Evolutionary conservation across 176 grass and related monocot genomes (phyloP).

Genomic region (Ampelocalamus luodianensis): DNA sequence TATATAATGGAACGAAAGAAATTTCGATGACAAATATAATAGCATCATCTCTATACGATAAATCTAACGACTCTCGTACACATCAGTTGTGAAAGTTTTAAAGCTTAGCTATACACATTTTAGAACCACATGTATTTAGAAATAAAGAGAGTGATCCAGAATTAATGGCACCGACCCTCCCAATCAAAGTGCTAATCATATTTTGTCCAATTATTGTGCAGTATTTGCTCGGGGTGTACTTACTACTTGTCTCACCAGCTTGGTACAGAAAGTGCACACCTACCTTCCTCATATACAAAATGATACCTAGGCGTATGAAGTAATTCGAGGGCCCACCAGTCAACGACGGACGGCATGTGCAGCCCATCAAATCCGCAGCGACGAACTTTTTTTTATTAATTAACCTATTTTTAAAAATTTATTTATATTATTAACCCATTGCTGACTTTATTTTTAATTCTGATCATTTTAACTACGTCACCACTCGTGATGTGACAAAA

Average conservation of each 20-base stretch:
- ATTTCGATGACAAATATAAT: too few species aligned
- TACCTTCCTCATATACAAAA: neutral
- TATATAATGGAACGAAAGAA: too few species aligned
- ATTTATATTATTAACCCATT: too few species aligned
- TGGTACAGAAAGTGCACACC: neutral
- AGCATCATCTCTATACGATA: too few species aligned
- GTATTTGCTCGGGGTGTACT: neutral
- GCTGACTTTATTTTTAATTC: too few species aligned
- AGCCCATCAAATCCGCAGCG: too few species aligned
- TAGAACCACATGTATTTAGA: neutral
- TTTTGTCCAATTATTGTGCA: neutral
- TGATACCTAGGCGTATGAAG: neutral
- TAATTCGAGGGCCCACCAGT: neutral
- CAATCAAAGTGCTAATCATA: neutral
- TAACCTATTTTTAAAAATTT: too few species aligned
- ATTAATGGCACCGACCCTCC: neutral
- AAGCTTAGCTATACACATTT: neutral
- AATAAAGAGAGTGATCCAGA: neutral
- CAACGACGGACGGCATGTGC: neutral
- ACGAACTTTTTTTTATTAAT: too few species aligned
- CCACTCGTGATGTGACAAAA: too few species aligned
- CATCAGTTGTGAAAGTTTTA: neutral
- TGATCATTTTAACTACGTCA: too few species aligned
- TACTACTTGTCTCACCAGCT: neutral
- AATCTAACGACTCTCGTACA: neutral